Conservation (phyloP, 2,329 filamentous ascomycete genomes). For the Stachybotrys elegans region DNA sequence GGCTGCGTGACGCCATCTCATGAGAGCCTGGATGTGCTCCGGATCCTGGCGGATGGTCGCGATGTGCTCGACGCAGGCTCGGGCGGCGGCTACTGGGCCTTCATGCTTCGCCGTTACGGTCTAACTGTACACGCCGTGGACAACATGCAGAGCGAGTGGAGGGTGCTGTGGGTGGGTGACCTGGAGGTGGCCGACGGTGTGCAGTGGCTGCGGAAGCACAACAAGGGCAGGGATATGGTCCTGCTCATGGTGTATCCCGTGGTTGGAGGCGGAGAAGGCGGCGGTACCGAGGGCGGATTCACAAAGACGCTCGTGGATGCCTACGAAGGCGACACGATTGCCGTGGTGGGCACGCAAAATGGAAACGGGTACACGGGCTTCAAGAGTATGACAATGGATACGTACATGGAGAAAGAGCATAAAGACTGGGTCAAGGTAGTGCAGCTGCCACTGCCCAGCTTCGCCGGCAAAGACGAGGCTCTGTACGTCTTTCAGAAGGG, state of each 20-base stretch:
- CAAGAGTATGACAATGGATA: slow-evolving; percentile 55
- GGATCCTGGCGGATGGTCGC: slow-evolving; percentile 46
- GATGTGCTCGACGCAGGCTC: slow-evolving; percentile 62
- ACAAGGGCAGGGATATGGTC: slow-evolving; percentile 48
- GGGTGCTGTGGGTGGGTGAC: slow-evolving; percentile 63
- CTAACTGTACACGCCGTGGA: slow-evolving; percentile 57
- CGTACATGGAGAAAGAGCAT: slow-evolving; percentile 58
- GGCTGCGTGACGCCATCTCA: slow-evolving; percentile 67
- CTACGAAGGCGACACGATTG: slow-evolving; percentile 59
- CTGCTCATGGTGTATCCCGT: slow-evolving; percentile 70
- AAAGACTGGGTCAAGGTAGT: slow-evolving; percentile 53
- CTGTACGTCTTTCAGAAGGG: slow-evolving; percentile 60
- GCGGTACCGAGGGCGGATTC: slow-evolving; percentile 59
- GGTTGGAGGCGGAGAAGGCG: slow-evolving; percentile 59
- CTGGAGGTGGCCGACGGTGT: slow-evolving; percentile 58
- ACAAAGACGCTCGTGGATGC: slow-evolving; percentile 56
- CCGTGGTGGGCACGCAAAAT: slow-evolving; percentile 73
- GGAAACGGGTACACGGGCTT: slow-evolving; percentile 70
- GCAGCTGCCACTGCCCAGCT: slow-evolving; percentile 66
- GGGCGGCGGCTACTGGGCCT: slow-evolving; percentile 73
- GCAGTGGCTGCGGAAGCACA: slow-evolving; percentile 47
- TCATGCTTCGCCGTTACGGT: slow-evolving; percentile 59
- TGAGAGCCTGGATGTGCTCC: slow-evolving; percentile 58
- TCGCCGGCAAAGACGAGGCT: slow-evolving; percentile 72
- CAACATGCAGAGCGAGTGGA: slow-evolving; percentile 62